Base-by-base conservation (phyloP, 2,329 filamentous ascomycete species). In the Sphaerostilbella broomeana region DNA sequence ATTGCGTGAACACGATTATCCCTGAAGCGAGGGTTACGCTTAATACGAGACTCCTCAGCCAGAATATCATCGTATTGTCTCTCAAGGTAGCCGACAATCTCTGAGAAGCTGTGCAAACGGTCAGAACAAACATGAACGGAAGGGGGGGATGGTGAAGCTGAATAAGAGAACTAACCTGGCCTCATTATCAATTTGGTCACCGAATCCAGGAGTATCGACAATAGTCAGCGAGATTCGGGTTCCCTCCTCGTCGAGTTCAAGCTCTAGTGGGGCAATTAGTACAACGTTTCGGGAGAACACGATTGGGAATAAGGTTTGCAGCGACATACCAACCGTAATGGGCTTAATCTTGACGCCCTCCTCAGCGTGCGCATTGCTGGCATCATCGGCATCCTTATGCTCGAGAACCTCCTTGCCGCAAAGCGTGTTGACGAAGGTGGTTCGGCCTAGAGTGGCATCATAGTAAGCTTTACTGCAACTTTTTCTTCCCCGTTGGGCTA, bases 31-130 rank as follows among this genome's bases (percentile, higher is more conserved):
- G 92, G 92, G 74, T 98, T 98, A 88, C 92, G 92, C 86, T 98
- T 98, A 77, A 98, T 98, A 74, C 92, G 87, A 58, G 92, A 97
- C 73, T 98, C 92, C 72, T 97, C 90, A 47, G 92, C 90, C 56
- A 98, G 79, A 75, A 98, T 97, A 64, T 97, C 89, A 68, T 98
- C 92, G 68, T 97, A 97, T 79, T 98, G 90, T 71, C 90, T 81
- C 77, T 98, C 92, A 58, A 98, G 86, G 70, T 94, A 95, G 54
- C 89, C 90, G 54, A 95, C 89, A 58, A 98, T 98, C 69, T 97
- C 92, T 56, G 84, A 84, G 65, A 98, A 98, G 72, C 88, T 94
- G 37, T 25, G 28, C 16, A 13, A 28, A 28, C 13, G 12, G 26
- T n/a, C 3, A 13, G 7, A 13, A 4, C 11, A 32, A 21, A 9